Base-by-base conservation (phyloP, 1,284 basidiomycete species). In the Boletellus sp. region DNA sequence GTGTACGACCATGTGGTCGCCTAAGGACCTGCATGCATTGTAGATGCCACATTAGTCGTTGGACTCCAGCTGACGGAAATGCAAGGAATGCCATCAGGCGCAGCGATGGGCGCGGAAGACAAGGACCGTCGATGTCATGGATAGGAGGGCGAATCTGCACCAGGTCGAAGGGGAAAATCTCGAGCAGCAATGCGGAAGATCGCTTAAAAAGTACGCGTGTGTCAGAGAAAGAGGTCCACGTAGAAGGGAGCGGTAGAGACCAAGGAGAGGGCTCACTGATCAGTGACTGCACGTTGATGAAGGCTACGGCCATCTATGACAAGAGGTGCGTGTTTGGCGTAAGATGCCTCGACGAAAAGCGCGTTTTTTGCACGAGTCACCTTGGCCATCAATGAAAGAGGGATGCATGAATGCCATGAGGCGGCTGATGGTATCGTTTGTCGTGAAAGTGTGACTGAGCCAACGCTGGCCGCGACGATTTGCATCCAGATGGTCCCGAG, bases 311-410 rank as follows among this genome's bases (percentile, higher is more conserved):
- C 30, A 36, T 36, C 16, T 8, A 39, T 50, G 50, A 60, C 60
- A 42, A 37, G 41, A 48, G 10, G 32, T 4, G 8, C 42, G 28
- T 56, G 52, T 50, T 56, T 59, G 44, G 30, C 44, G 30, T 52
- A 52, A 61, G 33, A 45, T 26, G 35, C 15, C 19, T 40, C 35
- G 40, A 50, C 41, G 42, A 42, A 36, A 18, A n/a, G 37, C 46
- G 51, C 61, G 43, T 67, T 64, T 55, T 60, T 44, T 62, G 50
- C 61, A 52, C 47, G 61, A 61, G 52, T 57, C 19, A 28, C 47
- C 21, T 33, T 41, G 57, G 44, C 45, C 43, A 60, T 51, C 60
- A 59, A 56, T 51, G 44, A 52, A 47, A 41, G 28, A n/a, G 5
- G 33, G 35, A 43, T 36, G 45, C 15, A 24, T 8, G 24, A 24